Base-by-base conservation (phyloP, 192 early-diverging fungal genomes). In the Coemansia sp. region DNA sequence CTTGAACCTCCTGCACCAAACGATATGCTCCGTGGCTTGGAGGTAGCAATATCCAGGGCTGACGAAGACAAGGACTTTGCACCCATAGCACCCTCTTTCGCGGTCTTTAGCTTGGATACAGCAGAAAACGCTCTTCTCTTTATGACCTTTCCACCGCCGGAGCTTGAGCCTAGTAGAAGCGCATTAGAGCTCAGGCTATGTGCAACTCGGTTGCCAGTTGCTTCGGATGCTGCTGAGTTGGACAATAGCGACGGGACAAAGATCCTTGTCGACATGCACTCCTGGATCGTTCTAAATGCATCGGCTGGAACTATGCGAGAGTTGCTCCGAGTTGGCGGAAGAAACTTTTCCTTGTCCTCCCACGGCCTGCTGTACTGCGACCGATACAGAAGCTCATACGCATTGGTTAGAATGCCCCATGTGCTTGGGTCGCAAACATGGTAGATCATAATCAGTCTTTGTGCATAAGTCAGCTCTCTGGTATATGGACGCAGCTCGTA, bases 401-500 rank as follows among this genome's bases (percentile, higher is more conserved):
- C 74, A 3, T 70, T 19, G 26, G 69, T 57, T 0, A 81, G 37
- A 7, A 41, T 40, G 4, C 42, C 56, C 79, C 79, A 81, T 1
- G 58, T 56, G 18, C 58, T 48, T 18, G 47, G 53, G 40, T 72
- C 64, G 47, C 61, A 63, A 23, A 63, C 45, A 6, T 76, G 73
- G 57, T 64, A 81, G 5, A 76, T 69, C 67, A 73, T 76, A 37
- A 72, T 56, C 9, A 73, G 48, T 9, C 67, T 48, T 49, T 76
- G 73, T 2, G 79, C 79, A 15, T 76, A 73, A 9, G 79, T 81
- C 11, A 70, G 60, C 53, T 70, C 69, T 0, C 54, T 52, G 5
- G 79, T 76, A 38, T 81, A 70, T 39, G 70, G 79, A 5, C 74
- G 69, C 8, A 23, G 19, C 9, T 73, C 67, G 49, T 70, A 72